These are phyloP conservation scores for Phylloporus gajari DNA, from an alignment of 1,284 basidiomycete species.

Conservation along the genomic window DNA sequence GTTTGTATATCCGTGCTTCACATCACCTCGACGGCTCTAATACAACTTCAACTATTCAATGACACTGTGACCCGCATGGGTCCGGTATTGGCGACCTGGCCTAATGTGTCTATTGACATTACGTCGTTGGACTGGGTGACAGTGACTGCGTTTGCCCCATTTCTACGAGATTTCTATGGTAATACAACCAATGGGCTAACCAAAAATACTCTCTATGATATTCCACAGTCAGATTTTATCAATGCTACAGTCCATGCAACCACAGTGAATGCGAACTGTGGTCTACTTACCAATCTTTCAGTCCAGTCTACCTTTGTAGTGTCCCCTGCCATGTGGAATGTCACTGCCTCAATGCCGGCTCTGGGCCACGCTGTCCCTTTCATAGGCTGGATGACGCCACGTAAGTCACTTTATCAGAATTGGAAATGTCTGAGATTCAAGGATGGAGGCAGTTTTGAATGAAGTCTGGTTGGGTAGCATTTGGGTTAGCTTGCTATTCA, in stretches of 20 bases:
- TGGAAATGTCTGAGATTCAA: background rate
- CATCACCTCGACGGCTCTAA: conserved; percentile 1
- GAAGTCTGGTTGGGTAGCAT: background rate
- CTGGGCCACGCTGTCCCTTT: background rate
- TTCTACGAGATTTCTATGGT: background rate
- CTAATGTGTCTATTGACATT: background rate
- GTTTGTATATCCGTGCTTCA: conserved; percentile 1
- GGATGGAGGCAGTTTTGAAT: background rate
- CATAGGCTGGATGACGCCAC: background rate
- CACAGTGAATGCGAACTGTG: conserved; percentile 1
- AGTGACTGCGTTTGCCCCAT: background rate
- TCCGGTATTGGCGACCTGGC: background rate
- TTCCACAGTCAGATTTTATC: background rate
- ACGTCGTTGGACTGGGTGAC: background rate
- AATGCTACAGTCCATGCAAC: conserved; percentile 5
- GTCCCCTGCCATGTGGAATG: no score
- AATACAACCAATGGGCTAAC: background rate
- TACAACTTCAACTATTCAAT: background rate
- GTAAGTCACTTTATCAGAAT: background rate
- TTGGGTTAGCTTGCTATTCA: background rate
- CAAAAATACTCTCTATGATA: background rate
- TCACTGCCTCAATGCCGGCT: background rate
- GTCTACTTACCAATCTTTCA: conserved; percentile 6
- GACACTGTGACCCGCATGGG: background rate
- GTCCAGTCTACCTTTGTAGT: no score